Base-by-base conservation (phyloP, 495 filamentous ascomycete genomes). In the Lepraria neglecta region DNA sequence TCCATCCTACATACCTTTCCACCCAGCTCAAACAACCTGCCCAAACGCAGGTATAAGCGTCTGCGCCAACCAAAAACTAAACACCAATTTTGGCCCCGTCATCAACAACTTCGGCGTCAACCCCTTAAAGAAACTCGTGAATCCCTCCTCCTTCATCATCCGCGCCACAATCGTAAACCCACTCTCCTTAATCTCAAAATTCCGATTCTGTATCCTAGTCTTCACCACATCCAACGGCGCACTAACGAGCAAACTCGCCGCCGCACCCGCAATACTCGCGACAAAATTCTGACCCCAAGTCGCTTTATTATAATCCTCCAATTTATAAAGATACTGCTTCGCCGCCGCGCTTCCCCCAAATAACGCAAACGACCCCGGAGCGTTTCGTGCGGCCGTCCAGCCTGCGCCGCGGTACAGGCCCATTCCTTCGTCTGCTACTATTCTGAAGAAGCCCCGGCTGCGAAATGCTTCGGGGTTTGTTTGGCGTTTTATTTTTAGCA, bases 11-110 rank as follows among this genome's bases (percentile, higher is more conserved):
- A 43, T 9, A 7, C 21, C 19, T 9, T 15, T 38, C 31, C 11
- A 2, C 31, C 19, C 31, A 45, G 14, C 55, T 56, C 70, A 85
- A 71, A 85, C 73, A 64, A 85, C 72, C 73, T 83, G 81, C 63
- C 77, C 76, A 69, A 87, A 87, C 19, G 83, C 80, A 62, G 84
- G 84, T 71, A 96, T 96, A 66, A 96, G 76, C 47, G 90, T 95
- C 79, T 96, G 91, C 61, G 92, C 94, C 67, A 99, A 82, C 94
- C 94, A 99, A 84, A 99, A 99, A 66, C 91, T 96, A 82, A 98
- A 98, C 60, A 97, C 92, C 56, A 98, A 79, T 82, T 98, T 98
- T 63, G 94, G 94, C 35, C 94, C 94, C 24, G 94, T 98, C 92
- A 97, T 97, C 68, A 98, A 79, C 65, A 98, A 82, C 84, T 99